Evolutionary conservation across 768 basidiomycete species (phyloP), one percentile per base, ranked within the genome.

Genomic region (Rhodotorula kratochvilovae): DNA sequence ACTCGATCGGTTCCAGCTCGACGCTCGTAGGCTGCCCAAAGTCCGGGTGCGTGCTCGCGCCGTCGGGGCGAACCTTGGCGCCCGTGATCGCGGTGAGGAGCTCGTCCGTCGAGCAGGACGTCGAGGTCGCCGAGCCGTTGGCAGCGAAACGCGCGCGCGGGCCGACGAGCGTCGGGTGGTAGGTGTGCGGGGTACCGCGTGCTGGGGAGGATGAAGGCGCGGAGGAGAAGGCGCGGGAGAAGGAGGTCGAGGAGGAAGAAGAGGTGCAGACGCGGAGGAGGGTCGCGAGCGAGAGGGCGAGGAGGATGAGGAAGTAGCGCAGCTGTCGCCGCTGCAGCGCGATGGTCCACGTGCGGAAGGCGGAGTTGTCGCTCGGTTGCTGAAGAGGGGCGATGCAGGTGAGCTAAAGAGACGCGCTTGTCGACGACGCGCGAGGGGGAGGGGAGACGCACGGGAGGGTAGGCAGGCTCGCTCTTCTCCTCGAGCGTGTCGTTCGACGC

Each of bases 121-220:
- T 19, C 55, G 57, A 57, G 25, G 33, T 33, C 7, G 64, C 3
- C 15, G 6, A 10, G 1, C 64, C 64, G 33, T 3, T 1, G 21
- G 64, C 33, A 2, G 55, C 56, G 33, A 15, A 29, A 27, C n/a
- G 27, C 4, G 55, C 33, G 6, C 64, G 64, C 19, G 64, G 64
- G 31, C 43, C 64, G 56, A 65, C 64, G 33, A 65, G 45, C 29
- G 54, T 65, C 21, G 64, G 62, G 16, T 63, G 62, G 39, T 54
- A 23, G 6, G 23, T 1, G 8, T 17, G 13, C 4, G 61, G 61
- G 3, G 35, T 36, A 25, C 13, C n/a, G n/a, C 5, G 35, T n/a
- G 27, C 39, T 6, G 39, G 17, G 21, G 36, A 7, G 33, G 51
- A 31, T 0, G 29, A 17, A 19, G 8, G 4, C 7, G 53, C 19